These are phyloP conservation scores for Cornus kousa DNA, from an alignment of 148 eudicot species.

Conservation along the genomic window DNA sequence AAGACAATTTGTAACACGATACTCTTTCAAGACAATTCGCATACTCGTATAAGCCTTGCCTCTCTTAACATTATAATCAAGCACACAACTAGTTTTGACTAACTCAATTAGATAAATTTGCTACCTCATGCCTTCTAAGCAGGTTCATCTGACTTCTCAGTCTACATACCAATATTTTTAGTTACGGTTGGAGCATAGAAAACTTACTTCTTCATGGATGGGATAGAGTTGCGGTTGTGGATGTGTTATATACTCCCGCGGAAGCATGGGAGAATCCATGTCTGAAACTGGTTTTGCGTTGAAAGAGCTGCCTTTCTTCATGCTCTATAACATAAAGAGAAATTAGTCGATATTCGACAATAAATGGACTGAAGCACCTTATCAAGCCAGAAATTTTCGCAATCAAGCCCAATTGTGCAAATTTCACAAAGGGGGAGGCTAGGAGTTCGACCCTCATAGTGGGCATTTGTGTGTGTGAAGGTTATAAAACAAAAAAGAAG, in stretches of 20 bases:
- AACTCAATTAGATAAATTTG: not conserved
- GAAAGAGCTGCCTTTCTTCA: constrained; percentile 23
- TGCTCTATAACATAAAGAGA: constrained; percentile 1
- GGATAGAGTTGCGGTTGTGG: constrained; percentile 24
- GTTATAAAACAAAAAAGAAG: not conserved
- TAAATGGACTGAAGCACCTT: not conserved
- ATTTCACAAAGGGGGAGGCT: not conserved
- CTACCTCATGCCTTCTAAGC: not conserved
- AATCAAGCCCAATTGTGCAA: not conserved
- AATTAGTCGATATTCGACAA: not conserved
- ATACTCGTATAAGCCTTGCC: too few species aligned
- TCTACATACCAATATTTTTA: not conserved
- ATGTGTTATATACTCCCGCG: constrained; percentile 11
- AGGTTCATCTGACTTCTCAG: not conserved
- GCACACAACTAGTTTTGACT: not conserved
- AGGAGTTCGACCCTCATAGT: not conserved
- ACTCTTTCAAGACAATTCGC: not conserved
- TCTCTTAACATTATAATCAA: not conserved
- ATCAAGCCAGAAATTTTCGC: not conserved
- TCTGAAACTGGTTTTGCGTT: constrained; percentile 8
- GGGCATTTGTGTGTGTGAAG: not conserved
- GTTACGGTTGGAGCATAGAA: constrained; percentile 15
- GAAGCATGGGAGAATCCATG: constrained; percentile 9
- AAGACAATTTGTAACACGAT: not conserved
- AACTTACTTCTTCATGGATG: constrained; percentile 31